phyloP scores from a whole-genome alignment of 2,329 filamentous ascomycete species.

The Alternaria arbusti region DNA sequence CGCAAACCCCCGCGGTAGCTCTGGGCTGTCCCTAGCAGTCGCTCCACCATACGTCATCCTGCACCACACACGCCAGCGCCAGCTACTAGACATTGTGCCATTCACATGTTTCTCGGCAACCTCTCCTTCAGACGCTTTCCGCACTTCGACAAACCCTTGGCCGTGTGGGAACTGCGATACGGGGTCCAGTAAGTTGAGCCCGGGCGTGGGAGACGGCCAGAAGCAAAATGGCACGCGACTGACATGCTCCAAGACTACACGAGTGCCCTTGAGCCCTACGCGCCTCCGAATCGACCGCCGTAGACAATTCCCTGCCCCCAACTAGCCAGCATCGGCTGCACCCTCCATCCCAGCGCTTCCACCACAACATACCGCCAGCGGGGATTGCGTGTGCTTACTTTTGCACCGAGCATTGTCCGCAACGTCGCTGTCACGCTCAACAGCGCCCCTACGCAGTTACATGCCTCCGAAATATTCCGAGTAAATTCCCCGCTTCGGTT shows the following conservation, averaged over 20 bases:
- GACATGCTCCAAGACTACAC: conserved; percentile 18
- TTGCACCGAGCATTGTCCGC: conserved; percentile 2
- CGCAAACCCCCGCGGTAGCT: conserved; percentile 11
- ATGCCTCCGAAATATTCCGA: conserved; percentile 29
- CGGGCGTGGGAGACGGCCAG: not conserved
- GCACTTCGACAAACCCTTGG: conserved; percentile 36
- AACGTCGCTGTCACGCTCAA: not conserved
- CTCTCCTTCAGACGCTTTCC: conserved; percentile 31
- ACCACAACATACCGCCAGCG: not conserved
- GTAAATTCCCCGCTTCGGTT: conserved; percentile 31
- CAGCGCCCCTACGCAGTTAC: conserved; percentile 10
- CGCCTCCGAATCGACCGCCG: conserved; percentile 6
- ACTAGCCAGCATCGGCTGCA: not conserved
- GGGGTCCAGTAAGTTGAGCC: conserved; percentile 21
- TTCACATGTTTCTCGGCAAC: conserved; percentile 36
- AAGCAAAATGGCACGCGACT: conserved; percentile 16
- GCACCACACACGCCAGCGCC: conserved; percentile 21
- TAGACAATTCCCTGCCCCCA: not conserved
- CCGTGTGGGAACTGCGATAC: conserved; percentile 29
- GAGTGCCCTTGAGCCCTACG: conserved; percentile 11
- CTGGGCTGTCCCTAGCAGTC: conserved; percentile 14
- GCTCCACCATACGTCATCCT: conserved; percentile 33
- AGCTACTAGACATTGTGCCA: conserved; percentile 22
- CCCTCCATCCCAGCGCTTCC: not conserved
- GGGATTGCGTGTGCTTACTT: conserved; percentile 7